Conservation (phyloP, 2,329 filamentous ascomycete species). For the Lachnellula willkommii region DNA sequence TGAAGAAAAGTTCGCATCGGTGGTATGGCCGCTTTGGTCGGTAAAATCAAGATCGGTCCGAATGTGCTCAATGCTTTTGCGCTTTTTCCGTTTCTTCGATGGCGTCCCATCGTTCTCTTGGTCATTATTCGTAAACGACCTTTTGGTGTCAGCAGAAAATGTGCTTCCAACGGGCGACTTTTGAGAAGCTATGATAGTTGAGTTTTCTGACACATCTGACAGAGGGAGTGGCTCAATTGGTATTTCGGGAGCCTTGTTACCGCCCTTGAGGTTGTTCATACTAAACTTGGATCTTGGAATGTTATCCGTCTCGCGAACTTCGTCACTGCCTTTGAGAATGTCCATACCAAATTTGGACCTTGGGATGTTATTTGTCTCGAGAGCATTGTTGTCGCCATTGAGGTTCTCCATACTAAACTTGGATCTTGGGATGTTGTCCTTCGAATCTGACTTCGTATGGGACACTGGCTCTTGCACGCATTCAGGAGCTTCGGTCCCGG, state of each 20-base stretch:
- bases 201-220: not conserved
- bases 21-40: conserved; percentile 29
- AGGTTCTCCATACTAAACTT: not conserved
- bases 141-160: conserved; percentile 26
- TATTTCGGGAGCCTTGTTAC: not conserved
- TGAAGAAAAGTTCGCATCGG: conserved; percentile 51
- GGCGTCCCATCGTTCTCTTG: conserved; percentile 13
- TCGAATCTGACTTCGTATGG: not conserved
- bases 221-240: conserved; percentile 10
- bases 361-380: too few species aligned
- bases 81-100: conserved; percentile 20
- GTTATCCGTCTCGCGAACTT: conserved; percentile 15
- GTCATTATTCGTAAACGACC: conserved; percentile 21
- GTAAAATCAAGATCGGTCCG: conserved; percentile 41
- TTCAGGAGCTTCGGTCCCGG: not conserved
- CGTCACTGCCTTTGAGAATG: not conserved
- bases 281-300: conserved; percentile 28
- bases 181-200: not conserved
- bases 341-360: too few species aligned
- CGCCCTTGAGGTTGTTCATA: conserved; percentile 20
- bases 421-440: not conserved
- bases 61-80: conserved; percentile 45
- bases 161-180: conserved; percentile 33
- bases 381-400: too few species aligned
- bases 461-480: not conserved